Conservation (phyloP, 768 basidiomycete genomes). For the Boletus pseudopeckii region DNA sequence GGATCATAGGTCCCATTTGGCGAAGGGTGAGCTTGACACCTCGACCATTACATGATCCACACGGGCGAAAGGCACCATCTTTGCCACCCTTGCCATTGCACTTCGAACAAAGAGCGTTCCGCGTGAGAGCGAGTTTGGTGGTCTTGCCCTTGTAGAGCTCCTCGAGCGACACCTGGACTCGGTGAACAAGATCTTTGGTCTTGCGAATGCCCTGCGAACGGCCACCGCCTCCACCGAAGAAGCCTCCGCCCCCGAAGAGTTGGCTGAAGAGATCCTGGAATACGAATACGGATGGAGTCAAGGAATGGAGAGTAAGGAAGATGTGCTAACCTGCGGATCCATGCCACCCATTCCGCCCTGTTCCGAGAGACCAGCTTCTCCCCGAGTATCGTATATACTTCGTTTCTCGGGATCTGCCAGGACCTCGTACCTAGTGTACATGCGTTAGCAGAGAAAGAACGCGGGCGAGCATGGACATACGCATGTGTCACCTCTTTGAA, state of each 20-base stretch:
- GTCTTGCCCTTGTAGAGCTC: conserved; percentile 99
- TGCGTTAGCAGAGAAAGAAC: not conserved
- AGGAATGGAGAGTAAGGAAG: not conserved
- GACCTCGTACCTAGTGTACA: conserved; percentile 75
- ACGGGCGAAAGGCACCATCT: conserved; percentile 87
- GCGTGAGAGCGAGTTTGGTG: conserved; percentile 93
- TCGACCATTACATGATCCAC: conserved; percentile 77
- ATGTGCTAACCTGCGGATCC: conserved; percentile 78
- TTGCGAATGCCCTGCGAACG: conserved; percentile 75
- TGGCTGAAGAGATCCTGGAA: conserved; percentile 92
- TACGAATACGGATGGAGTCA: not conserved
- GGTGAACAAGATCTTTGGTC: conserved; percentile 97
- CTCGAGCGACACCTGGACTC: conserved; percentile 93
- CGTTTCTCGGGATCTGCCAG: conserved; percentile 86
- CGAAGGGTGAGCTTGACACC: conserved; percentile 89
- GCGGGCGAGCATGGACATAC: conserved; percentile 44
- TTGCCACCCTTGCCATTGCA: conserved; percentile 98
- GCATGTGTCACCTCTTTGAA: conserved; percentile 98
- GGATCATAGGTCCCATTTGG: conserved; percentile 99
- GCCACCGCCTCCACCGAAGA: conserved; percentile 68
- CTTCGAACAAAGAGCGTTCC: conserved; percentile 89
- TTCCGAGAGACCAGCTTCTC: conserved; percentile 87
- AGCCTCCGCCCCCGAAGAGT: conserved; percentile 83
- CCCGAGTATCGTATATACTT: conserved; percentile 80
- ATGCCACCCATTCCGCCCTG: conserved; percentile 91